These are phyloP conservation scores for Lycium barbarum DNA, from an alignment of 257 asterid genomes.

Conservation along the genomic window DNA sequence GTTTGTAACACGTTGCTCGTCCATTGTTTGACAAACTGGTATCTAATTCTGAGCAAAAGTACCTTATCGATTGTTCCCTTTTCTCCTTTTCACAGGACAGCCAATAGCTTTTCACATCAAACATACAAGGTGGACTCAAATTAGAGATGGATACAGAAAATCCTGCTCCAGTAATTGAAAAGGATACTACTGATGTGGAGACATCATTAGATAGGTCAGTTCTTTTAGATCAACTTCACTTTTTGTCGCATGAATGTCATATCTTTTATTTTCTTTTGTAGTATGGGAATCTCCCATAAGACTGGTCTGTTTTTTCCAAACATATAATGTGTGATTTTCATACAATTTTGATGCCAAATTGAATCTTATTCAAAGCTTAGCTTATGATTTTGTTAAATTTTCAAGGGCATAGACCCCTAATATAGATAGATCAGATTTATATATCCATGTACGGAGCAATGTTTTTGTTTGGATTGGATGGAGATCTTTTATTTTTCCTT, in stretches of 20 bases:
- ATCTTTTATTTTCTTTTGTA: not conserved
- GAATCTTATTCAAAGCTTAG: not conserved
- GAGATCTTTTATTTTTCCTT: not conserved
- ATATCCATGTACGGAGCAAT: not conserved
- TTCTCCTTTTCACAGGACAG: not conserved
- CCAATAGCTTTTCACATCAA: not conserved
- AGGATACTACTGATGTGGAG: conserved; percentile 11
- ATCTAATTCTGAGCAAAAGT: not conserved
- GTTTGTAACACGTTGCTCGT: not conserved
- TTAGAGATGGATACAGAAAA: conserved; percentile 12
- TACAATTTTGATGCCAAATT: not conserved
- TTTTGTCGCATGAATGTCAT: conserved; percentile 9
- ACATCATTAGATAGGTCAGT: conserved; percentile 29
- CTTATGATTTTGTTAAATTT: not conserved
- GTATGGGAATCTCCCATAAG: not conserved
- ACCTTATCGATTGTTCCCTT: not conserved
- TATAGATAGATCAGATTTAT: not conserved
- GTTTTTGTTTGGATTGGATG: not conserved
- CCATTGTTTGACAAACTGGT: not conserved
- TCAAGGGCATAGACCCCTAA: not conserved
- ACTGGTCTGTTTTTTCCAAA: not conserved
- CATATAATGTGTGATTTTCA: not conserved
- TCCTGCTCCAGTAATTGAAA: conserved; percentile 16
- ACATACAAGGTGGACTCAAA: not conserved
- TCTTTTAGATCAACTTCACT: not conserved